Base-by-base conservation (phyloP, 495 filamentous ascomycete species). In the Aspergillus baeticus region DNA sequence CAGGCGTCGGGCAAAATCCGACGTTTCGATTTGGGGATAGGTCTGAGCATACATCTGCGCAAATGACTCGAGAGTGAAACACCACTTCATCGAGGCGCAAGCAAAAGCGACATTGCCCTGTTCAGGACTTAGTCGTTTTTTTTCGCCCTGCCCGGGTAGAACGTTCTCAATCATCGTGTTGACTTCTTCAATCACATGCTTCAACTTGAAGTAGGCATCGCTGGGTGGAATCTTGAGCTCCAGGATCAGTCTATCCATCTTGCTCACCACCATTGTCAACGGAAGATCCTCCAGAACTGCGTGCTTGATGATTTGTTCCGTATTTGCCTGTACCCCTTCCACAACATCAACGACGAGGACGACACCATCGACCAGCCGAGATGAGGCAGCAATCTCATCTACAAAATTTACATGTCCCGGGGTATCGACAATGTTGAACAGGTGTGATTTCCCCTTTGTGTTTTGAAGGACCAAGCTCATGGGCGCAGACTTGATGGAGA, bases 351-450 rank as follows among this genome's bases (percentile, higher is more conserved):
- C 92, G 17, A 98, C 89, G 38, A 98, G 74, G 39, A 95, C 90
- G 8, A 97, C 86, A 50, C 95, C 94, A 65, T 98, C 94, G 23
- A 87, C 92, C 36, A 98, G 74, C 15, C 94, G 87, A 57, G 96
- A 73, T 2, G 91, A 87, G 2, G 91, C 85, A 6, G 94, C 93
- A 10, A 98, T 89, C 69, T 98, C 94, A 68, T 98, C 94, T 17
- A 94, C 92, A 67, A 98, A 98, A 64, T 98, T 96, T 62, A 97
- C 95, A 73, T 98, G 94, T 6, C 94, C 94, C 0, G 94, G 95
- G 3, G 94, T 98, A 69, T 98, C 94, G 46, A 98, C 74, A 53
- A 98, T 87, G 69, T 98, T 96, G 69, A 98, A 75, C 2, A 98
- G 80, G 74, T 96, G 91, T n/a, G 92, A 97, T 77, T 98, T 98